phyloP scores from a whole-genome alignment of 768 basidiomycete species.

The Auriscalpium microsporum region DNA sequence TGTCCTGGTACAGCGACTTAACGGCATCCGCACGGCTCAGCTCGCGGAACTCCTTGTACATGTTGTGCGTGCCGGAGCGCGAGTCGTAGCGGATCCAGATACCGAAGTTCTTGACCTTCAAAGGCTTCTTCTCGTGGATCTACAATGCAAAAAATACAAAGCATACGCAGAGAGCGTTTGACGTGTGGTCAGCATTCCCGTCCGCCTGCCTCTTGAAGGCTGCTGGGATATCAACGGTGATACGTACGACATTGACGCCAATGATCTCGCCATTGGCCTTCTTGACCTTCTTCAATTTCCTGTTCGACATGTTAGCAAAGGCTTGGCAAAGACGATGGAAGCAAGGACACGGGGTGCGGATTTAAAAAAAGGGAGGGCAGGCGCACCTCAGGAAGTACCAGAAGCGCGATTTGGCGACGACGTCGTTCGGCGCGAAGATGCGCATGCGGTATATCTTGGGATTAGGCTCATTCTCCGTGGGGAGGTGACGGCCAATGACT shows the following conservation, averaged over 20 bases:
- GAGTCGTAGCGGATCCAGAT: slow-evolving; percentile 99
- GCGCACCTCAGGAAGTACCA: slow-evolving; percentile 96
- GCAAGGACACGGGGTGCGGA: not conserved
- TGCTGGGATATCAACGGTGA: slow-evolving; percentile 31
- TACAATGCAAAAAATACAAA: slow-evolving; percentile 30
- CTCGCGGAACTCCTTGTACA: slow-evolving; percentile 99
- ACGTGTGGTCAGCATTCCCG: slow-evolving; percentile 45
- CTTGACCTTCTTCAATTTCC: slow-evolving; percentile 98
- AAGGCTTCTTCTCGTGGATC: slow-evolving; percentile 96
- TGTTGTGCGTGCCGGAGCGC: slow-evolving; percentile 99
- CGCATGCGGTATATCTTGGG: slow-evolving; percentile 99
- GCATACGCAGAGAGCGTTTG: slow-evolving; percentile 24
- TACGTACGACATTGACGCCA: slow-evolving; percentile 93
- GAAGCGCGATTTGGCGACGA: slow-evolving; percentile 98
- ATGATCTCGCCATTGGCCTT: slow-evolving; percentile 99
- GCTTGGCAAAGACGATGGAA: not conserved
- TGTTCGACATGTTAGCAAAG: slow-evolving; percentile 19
- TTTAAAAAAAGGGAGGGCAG: not conserved
- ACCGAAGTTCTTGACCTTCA: slow-evolving; percentile 99
- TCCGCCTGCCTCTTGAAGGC: slow-evolving; percentile 86
- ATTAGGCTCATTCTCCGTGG: slow-evolving; percentile 84
- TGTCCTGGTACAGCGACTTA: slow-evolving; percentile 96
- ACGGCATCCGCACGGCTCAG: slow-evolving; percentile 92
- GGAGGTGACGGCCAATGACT: slow-evolving; percentile 95
- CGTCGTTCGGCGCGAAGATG: slow-evolving; percentile 97